These are phyloP conservation scores for Colletotrichum tropicicola DNA, from an alignment of 2,329 filamentous ascomycete genomes.

Conservation along the genomic window DNA sequence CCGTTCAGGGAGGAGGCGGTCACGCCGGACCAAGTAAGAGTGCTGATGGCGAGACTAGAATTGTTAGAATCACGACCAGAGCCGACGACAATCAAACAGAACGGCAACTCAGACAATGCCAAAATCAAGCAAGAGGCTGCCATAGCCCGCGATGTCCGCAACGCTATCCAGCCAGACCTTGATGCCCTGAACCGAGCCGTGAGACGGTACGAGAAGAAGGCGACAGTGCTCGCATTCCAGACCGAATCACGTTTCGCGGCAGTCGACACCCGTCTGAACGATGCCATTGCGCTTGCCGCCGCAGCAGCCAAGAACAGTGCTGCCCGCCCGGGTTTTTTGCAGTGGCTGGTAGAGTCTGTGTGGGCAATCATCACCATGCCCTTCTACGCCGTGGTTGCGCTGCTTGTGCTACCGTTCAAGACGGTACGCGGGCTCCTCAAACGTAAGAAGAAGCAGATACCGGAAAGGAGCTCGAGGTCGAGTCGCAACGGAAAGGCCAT, in stretches of 20 bases:
- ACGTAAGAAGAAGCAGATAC: constrained; percentile 38
- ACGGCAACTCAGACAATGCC: constrained; percentile 41
- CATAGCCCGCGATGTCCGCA: constrained; percentile 67
- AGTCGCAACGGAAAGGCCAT: constrained; percentile 35
- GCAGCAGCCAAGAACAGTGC: constrained; percentile 69
- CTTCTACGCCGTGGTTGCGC: constrained; percentile 46
- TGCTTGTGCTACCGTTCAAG: constrained; percentile 54
- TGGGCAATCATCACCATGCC: constrained; percentile 50
- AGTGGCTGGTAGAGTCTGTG: constrained; percentile 47
- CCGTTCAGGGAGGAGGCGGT: constrained; percentile 49
- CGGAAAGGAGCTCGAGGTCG: constrained; percentile 35
- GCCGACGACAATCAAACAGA: constrained; percentile 38
- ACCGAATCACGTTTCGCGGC: constrained; percentile 79
- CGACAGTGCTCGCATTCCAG: constrained; percentile 77
- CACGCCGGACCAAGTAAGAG: constrained; percentile 53
- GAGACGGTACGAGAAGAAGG: constrained; percentile 89
- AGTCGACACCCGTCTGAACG: constrained; percentile 76
- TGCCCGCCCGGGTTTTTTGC: constrained; percentile 45
- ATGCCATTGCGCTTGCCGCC: constrained; percentile 83
- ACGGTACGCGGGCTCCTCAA: constrained; percentile 46
- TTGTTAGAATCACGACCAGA: constrained; percentile 70
- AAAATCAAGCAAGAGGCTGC: constrained; percentile 52
- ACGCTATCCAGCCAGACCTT: constrained; percentile 79
- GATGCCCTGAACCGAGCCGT: constrained; percentile 91
- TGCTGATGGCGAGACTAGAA: constrained; percentile 72